A percentile compares a stretch with the other conserved stretches of the same genome.
Conservation (phyloP, 2,329 filamentous ascomycete species). For the Pseudophaeomoniella oleicola region DNA sequence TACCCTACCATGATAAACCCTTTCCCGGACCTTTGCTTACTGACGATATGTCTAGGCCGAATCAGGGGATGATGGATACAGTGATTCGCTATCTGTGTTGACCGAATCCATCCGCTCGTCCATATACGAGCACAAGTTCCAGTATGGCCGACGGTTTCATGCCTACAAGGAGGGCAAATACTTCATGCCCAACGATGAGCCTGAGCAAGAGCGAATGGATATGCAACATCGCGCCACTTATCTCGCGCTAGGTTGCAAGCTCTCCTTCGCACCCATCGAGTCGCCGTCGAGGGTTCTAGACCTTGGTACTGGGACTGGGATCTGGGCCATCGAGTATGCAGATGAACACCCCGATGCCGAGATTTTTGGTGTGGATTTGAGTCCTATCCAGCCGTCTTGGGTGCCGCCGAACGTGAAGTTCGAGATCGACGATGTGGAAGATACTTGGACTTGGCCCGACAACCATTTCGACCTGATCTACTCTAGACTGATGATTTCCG, state of each 20-base stretch:
- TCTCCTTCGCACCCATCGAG: constrained; percentile 10
- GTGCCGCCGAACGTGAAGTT: constrained; percentile 43
- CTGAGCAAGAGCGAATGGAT: constrained; percentile 21
- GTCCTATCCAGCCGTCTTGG: constrained; percentile 15
- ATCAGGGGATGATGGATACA: neutral
- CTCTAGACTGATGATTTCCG: constrained; percentile 38
- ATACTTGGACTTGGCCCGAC: constrained; percentile 36
- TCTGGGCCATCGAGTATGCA: constrained; percentile 16
- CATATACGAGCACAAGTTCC: constrained; percentile 5
- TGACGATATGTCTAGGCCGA: neutral
- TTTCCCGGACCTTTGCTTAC: no score
- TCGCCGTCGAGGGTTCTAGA: constrained; percentile 8
- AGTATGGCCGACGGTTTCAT: constrained; percentile 11
- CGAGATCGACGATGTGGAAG: constrained; percentile 43
- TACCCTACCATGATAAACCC: no score
- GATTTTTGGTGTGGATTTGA: constrained; percentile 16
- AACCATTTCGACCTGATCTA: constrained; percentile 49
- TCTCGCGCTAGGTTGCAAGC: constrained; percentile 6
- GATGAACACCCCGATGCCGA: constrained; percentile 14
- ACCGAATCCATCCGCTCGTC: constrained; percentile 3
- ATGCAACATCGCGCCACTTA: constrained; percentile 16
- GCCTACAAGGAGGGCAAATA: constrained; percentile 14
- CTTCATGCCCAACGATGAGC: constrained; percentile 20
- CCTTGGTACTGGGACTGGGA: constrained; percentile 11
- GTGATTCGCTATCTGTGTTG: neutral